phyloP scores from a whole-genome alignment of 768 basidiomycete genomes.

The Amanita polypyramis region DNA sequence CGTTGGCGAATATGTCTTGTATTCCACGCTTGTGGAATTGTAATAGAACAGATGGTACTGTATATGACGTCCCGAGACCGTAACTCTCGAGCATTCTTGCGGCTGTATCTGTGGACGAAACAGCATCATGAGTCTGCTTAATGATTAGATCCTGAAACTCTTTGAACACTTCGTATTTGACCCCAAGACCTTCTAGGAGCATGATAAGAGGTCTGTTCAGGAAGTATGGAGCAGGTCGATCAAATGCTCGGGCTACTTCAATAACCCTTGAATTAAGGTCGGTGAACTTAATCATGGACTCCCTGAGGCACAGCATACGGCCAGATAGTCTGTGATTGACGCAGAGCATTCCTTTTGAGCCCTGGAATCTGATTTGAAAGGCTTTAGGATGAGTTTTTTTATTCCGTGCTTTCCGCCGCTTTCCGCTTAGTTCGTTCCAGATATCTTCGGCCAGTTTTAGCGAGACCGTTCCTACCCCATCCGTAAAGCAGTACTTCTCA shows the following conservation, averaged over 20 bases:
- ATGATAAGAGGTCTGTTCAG: conserved; percentile 60
- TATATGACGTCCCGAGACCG: conserved; percentile 49
- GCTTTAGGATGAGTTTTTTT: conserved; percentile 32
- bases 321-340: conserved; percentile 45
- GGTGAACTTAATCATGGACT: conserved; percentile 64
- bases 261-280: conserved; percentile 34
- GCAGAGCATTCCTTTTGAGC: conserved; percentile 55
- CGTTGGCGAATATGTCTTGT: conserved; percentile 22
- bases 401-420: conserved; percentile 23
- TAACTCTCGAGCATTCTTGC: conserved; percentile 41
- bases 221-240: conserved; percentile 45
- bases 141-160: conserved; percentile 43
- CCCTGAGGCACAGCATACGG: conserved; percentile 38
- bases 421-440: conserved; percentile 27
- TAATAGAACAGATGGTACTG: conserved; percentile 40
- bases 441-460: conserved; percentile 41
- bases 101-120: conserved; percentile 30
- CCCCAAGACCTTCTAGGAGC: conserved; percentile 50
- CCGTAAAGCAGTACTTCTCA: conserved; percentile 45
- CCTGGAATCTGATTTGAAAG: conserved; percentile 51
- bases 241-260: conserved; percentile 58
- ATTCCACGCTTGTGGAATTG: conserved; percentile 39
- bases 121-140: conserved; percentile 31
- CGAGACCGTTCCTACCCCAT: conserved; percentile 63
- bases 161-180: conserved; percentile 43